phyloP scores from a whole-genome alignment of 192 early-diverging fungal species.

The Coemansia sp. region DNA sequence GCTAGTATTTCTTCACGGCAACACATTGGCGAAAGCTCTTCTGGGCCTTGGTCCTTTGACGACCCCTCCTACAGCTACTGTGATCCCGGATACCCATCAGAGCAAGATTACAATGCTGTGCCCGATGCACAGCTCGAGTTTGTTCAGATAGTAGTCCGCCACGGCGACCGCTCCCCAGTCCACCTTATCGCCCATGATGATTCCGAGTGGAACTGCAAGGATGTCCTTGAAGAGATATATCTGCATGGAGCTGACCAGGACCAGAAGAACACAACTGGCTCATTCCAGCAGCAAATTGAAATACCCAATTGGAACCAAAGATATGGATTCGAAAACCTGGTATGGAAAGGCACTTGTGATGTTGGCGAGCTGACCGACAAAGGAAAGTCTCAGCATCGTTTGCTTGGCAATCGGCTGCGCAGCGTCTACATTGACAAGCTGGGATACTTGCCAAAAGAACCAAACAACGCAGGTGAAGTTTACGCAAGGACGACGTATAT shows the following conservation, averaged over 20 bases:
- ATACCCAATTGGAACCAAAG: slow-evolving; percentile 47
- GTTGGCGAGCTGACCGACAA: slow-evolving; percentile 62
- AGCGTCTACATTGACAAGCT: slow-evolving; percentile 57
- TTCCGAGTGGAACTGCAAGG: slow-evolving; percentile 43
- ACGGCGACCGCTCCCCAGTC: slow-evolving; percentile 58
- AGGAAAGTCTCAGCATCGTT: slow-evolving; percentile 56
- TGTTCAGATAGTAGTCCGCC: slow-evolving; percentile 60
- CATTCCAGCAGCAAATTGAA: slow-evolving; percentile 37
- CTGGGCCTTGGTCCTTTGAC: slow-evolving; percentile 11
- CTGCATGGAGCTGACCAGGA: slow-evolving; percentile 29
- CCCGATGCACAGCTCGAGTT: slow-evolving; percentile 54
- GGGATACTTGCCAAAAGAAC: slow-evolving; percentile 37
- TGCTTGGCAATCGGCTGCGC: slow-evolving; percentile 48
- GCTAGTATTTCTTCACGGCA: background rate
- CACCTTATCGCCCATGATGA: slow-evolving; percentile 37
- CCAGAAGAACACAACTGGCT: slow-evolving; percentile 37
- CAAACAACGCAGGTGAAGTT: slow-evolving; percentile 41
- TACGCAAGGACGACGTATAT: slow-evolving; percentile 63
- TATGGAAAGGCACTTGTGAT: slow-evolving; percentile 55
- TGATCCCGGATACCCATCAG: slow-evolving; percentile 30
- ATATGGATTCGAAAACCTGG: slow-evolving; percentile 36
- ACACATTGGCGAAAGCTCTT: slow-evolving; percentile 4
- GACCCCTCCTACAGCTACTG: slow-evolving; percentile 43
- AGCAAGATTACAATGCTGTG: slow-evolving; percentile 21
- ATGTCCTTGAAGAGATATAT: slow-evolving; percentile 30